These are phyloP conservation scores for Trichomonascus vanleenenianus DNA, from an alignment of 805 yeast species.

Conservation along the genomic window DNA sequence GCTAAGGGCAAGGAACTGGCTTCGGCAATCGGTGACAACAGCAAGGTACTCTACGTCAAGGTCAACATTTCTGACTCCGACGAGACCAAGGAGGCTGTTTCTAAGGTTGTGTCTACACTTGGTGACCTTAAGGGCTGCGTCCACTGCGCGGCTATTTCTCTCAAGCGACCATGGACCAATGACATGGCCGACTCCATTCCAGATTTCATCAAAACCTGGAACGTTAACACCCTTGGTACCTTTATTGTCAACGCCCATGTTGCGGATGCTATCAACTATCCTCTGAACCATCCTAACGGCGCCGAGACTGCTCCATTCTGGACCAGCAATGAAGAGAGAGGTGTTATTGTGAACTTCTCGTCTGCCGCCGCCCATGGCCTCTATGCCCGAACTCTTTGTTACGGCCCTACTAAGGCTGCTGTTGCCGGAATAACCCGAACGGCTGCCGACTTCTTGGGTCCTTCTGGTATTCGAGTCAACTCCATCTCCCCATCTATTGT, in stretches of 20 bases:
- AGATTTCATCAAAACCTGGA: conserved; percentile 15
- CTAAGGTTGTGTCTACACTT: conserved; percentile 9
- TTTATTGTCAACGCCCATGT: conserved; percentile 17
- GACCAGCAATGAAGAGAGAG: conserved; percentile 8
- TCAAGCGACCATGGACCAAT: conserved; percentile 14
- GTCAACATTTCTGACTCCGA: conserved; percentile 15
- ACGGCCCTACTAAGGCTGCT: conserved; percentile 16
- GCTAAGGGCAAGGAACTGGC: conserved; percentile 6
- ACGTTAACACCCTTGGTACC: conserved; percentile 16
- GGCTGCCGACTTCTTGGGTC: conserved; percentile 14
- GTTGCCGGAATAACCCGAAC: conserved; percentile 15
- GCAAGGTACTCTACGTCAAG: conserved; percentile 8
- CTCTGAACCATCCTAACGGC: conserved; percentile 5
- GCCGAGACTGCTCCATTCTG: conserved; percentile 4
- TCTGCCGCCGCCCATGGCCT: conserved; percentile 15
- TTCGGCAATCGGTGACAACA: neutral
- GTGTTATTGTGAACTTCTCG: conserved; percentile 3
- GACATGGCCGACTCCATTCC: conserved; percentile 17
- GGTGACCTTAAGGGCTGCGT: conserved; percentile 15
- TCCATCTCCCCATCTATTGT: conserved; percentile 1
- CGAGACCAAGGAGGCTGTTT: conserved; percentile 13
- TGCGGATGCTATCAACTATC: conserved; percentile 17
- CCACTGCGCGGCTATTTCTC: conserved; percentile 15
- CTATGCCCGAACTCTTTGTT: conserved; percentile 15
- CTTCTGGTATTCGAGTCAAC: conserved; percentile 1